Evolutionary conservation across 331 rosid genomes (phyloP).

Genomic region (Erythrophleum ivorense): DNA sequence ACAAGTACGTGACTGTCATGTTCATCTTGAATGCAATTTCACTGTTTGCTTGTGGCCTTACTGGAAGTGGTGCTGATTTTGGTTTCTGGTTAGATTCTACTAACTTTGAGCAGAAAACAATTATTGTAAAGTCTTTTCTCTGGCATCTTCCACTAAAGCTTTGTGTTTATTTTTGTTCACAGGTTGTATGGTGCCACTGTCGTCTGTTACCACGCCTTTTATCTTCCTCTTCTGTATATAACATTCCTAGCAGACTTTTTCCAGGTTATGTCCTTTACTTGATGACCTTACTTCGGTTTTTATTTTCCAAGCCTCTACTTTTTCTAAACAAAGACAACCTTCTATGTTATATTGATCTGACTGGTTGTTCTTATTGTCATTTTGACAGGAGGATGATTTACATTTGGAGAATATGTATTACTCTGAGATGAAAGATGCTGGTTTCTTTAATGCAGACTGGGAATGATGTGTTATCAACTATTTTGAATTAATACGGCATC

Average conservation of each 20-base stretch:
- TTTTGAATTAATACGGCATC: constrained; percentile 31
- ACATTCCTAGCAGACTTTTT: constrained; percentile 92
- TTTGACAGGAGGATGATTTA: constrained; percentile 76
- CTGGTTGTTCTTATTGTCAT: constrained; percentile 27
- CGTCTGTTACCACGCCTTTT: constrained; percentile 80
- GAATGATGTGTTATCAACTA: constrained; percentile 49
- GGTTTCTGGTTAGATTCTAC: constrained; percentile 73
- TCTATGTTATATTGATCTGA: neutral
- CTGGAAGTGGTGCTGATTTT: constrained; percentile 78
- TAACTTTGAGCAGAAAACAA: constrained; percentile 20
- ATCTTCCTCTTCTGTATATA: constrained; percentile 83
- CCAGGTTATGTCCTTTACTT: constrained; percentile 53
- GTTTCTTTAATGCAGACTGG: constrained; percentile 86
- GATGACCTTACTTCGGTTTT: neutral
- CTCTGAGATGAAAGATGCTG: constrained; percentile 98
- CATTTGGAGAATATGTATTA: constrained; percentile 86
- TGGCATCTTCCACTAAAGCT: constrained; percentile 38
- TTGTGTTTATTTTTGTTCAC: constrained; percentile 47
- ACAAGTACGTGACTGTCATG: constrained; percentile 81
- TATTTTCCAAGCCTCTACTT: neutral
- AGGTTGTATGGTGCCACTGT: constrained; percentile 76
- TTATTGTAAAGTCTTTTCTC: constrained; percentile 8
- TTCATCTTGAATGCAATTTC: constrained; percentile 61
- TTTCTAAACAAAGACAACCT: constrained; percentile 1
- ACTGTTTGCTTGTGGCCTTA: constrained; percentile 71